A percentile compares a stretch with the other conserved stretches of the same genome.
Conservation (phyloP, 352 stramenopile genomes). For the Aphanomyces astaci region DNA sequence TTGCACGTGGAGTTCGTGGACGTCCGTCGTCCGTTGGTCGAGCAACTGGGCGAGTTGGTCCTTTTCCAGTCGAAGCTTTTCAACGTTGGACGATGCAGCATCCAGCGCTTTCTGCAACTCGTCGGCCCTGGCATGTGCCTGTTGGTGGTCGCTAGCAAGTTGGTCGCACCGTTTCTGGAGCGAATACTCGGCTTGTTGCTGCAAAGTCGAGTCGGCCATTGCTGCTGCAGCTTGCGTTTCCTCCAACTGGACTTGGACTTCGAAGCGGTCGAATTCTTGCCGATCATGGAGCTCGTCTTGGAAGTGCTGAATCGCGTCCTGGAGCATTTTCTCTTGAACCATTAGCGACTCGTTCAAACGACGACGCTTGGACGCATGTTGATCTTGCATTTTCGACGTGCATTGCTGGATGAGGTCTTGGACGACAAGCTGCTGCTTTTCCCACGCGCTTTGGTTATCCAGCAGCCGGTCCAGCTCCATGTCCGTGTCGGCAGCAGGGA, state of each 20-base stretch:
- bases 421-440: constrained; percentile 2
- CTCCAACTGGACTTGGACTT: background rate
- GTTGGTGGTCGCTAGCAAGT: too few species aligned
- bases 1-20: background rate
- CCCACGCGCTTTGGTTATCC: background rate
- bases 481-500: background rate
- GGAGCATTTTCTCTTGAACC: background rate
- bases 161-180: too few species aligned
- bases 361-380: background rate
- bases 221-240: background rate
- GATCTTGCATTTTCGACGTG: background rate
- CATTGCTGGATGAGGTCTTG: constrained; percentile 4
- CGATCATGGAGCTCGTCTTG: background rate
- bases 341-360: background rate
- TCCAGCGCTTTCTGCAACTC: too few species aligned
- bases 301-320: constrained; percentile 2
- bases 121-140: too few species aligned
- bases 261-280: background rate
- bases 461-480: background rate
- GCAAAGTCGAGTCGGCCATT: too few species aligned
- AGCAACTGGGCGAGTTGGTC: background rate
- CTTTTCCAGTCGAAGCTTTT: background rate
- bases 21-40: background rate
- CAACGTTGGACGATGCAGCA: background rate
- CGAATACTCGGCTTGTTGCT: background rate